Conservation (phyloP, 805 yeast species). For the Candida dajiaensis region DNA sequence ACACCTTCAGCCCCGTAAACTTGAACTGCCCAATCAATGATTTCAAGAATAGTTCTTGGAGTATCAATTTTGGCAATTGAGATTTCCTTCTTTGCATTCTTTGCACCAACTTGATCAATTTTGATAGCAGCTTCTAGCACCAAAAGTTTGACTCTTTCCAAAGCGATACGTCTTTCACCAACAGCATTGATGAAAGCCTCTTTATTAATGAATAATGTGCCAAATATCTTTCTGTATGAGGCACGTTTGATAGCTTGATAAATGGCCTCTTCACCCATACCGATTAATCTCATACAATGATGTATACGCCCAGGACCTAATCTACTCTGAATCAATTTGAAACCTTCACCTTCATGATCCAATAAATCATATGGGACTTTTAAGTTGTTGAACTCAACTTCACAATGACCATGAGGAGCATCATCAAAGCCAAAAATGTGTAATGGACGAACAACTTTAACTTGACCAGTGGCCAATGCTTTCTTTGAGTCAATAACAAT, state of each 20-base stretch:
- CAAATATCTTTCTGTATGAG: constrained; percentile 45
- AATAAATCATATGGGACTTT: constrained; percentile 38
- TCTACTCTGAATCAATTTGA: constrained; percentile 57
- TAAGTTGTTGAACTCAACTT: constrained; percentile 44
- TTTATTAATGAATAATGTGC: constrained; percentile 41
- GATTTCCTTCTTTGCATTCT: constrained; percentile 49
- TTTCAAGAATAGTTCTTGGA: constrained; percentile 45
- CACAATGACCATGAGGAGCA: constrained; percentile 71
- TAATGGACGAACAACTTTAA: constrained; percentile 43
- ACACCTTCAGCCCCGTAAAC: constrained; percentile 63
- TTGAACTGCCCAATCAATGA: constrained; percentile 59
- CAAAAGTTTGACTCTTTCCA: constrained; percentile 47
- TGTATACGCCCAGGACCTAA: constrained; percentile 68
- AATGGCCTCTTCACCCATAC: constrained; percentile 54
- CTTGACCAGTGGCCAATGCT: constrained; percentile 45
- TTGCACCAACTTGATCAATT: constrained; percentile 48
- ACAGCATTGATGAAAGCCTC: constrained; percentile 44
- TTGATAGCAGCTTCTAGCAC: constrained; percentile 58
- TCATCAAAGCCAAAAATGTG: constrained; percentile 56
- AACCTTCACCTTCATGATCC: constrained; percentile 52
- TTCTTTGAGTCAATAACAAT: constrained; percentile 46
- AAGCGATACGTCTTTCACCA: constrained; percentile 48
- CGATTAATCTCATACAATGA: constrained; percentile 62
- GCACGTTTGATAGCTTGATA: constrained; percentile 44
- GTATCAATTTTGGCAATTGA: constrained; percentile 60